Percentiles rank a stretch among this genome's conserved stretches.
Conservation (phyloP, 257 asterid species). For the Anisodus acutangulus region DNA sequence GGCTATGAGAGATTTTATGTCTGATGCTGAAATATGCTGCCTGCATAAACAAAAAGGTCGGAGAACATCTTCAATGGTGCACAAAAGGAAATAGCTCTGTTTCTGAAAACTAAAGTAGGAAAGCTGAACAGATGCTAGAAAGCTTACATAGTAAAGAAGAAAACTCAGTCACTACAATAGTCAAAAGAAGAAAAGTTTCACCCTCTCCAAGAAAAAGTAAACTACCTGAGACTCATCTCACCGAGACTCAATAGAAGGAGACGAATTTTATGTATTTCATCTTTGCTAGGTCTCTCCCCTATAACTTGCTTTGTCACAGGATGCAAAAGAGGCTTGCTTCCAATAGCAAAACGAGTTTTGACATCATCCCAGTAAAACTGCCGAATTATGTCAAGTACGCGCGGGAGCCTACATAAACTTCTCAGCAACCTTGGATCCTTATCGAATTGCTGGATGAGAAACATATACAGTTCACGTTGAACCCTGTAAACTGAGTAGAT, state of each 20-base stretch:
- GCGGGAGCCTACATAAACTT: conserved; percentile 89
- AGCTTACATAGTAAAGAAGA: conserved; percentile 20
- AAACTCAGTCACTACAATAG: conserved; percentile 23
- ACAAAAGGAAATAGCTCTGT: conserved; percentile 15
- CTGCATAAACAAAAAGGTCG: conserved; percentile 50
- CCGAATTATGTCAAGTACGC: conserved; percentile 85
- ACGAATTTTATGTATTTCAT: conserved; percentile 90
- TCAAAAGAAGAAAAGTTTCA: conserved; percentile 28
- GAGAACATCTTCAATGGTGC: conserved; percentile 25
- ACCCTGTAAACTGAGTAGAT: conserved; percentile 74
- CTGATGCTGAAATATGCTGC: conserved; percentile 71
- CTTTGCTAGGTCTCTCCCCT: conserved; percentile 69
- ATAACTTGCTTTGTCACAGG: conserved; percentile 47
- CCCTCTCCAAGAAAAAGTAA: conserved; percentile 29
- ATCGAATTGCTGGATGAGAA: conserved; percentile 94
- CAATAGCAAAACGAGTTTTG: conserved; percentile 49
- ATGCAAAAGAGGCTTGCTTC: conserved; percentile 51
- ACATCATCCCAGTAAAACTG: conserved; percentile 67
- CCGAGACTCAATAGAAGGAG: conserved; percentile 92
- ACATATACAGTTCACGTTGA: conserved; percentile 93
- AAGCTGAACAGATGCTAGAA: conserved; percentile 24
- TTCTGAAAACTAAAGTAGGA: conserved; percentile 18
- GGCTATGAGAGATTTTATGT: conserved; percentile 77
- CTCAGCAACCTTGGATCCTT: conserved; percentile 94
- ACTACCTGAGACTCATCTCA: conserved; percentile 97